Evolutionary conservation across 2,329 filamentous ascomycete species (phyloP), one percentile per base, ranked within the genome.

Genomic region (Cercospora sp.): DNA sequence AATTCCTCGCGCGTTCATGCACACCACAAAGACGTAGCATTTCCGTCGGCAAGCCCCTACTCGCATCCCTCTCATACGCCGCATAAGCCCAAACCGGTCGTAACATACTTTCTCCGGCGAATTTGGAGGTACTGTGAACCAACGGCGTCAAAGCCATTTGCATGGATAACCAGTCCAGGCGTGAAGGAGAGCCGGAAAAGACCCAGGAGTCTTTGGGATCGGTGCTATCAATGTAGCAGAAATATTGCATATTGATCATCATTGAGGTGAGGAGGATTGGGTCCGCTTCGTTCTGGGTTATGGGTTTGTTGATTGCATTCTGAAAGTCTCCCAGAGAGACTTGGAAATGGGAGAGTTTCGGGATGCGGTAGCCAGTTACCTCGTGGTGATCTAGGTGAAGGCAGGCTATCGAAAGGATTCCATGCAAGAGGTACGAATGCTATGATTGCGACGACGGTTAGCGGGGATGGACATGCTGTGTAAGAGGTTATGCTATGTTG

Each of bases 1-100:
- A 20, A 26, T 63, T 63, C 23, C 42, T 40, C 13, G 62, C 62
- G 3, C 63, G 57, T 26, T 68, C 62, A 10, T 51, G 64, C n/a
- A 69, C 64, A 13, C 62, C 62, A 33, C 68, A 69, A 3, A 69
- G 51, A 12, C 55, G 62, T n/a, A 65, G 67, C 30, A 69, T 48
- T 13, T 45, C 62, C 2, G 51, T 33, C 5, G 68, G 68, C 1
- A 69, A 51, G 3, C 57, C 23, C 10, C 58, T 20, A n/a, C 60
- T 63, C 18, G 20, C 60, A 26, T 63, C 60, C 16, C 60, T 42
- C 20, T 18, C 26, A 42, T 63, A 63, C 26, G 60, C 60, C 5
- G 60, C 60, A 23, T 63, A 63, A 6, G 40, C 36, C 60, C 60
- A 63, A 2, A 63, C 60, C 13, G 48, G 45, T 1, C n/a, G 60